Conservation (phyloP, 768 basidiomycete genomes). For the Lyophyllum shimeji region DNA sequence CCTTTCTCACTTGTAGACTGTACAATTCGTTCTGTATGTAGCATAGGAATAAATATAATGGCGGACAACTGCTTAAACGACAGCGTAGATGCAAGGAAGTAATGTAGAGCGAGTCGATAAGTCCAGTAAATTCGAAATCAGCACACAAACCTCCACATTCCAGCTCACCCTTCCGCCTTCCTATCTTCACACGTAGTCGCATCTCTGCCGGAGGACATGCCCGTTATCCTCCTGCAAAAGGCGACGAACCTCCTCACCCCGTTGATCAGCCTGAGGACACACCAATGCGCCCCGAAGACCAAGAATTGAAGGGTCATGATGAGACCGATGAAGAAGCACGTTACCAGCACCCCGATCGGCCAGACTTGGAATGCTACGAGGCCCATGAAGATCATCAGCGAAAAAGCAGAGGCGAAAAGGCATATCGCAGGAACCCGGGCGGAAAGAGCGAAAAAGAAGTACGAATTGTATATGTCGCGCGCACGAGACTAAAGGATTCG, state of each 20-base stretch:
- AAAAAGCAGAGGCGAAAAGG: conserved; percentile 53
- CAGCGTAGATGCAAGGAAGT: too few relatives aligned
- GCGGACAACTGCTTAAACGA: too few relatives aligned
- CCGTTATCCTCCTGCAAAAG: neutral
- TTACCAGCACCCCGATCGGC: conserved; percentile 59
- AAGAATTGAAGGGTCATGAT: conserved; percentile 67
- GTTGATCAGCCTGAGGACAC: neutral
- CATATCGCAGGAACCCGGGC: conserved; percentile 63
- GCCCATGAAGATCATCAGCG: conserved; percentile 60
- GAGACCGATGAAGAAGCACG: conserved; percentile 57
- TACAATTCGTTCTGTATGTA: too few relatives aligned
- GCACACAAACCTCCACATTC: too few relatives aligned
- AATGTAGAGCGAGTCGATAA: too few relatives aligned
- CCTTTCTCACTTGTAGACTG: too few relatives aligned
- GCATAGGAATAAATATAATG: too few relatives aligned
- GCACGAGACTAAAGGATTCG: conserved; percentile 39
- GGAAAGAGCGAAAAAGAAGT: conserved; percentile 70
- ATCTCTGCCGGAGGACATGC: neutral
- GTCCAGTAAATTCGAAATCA: too few relatives aligned
- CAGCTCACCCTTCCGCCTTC: neutral
- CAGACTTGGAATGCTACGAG: conserved; percentile 63
- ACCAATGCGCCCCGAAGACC: conserved; percentile 41
- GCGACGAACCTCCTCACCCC: neutral
- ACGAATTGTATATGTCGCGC: conserved; percentile 55
- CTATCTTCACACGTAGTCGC: neutral